These are phyloP conservation scores for Lantana camara DNA, from an alignment of 257 asterid species.

Conservation along the genomic window DNA sequence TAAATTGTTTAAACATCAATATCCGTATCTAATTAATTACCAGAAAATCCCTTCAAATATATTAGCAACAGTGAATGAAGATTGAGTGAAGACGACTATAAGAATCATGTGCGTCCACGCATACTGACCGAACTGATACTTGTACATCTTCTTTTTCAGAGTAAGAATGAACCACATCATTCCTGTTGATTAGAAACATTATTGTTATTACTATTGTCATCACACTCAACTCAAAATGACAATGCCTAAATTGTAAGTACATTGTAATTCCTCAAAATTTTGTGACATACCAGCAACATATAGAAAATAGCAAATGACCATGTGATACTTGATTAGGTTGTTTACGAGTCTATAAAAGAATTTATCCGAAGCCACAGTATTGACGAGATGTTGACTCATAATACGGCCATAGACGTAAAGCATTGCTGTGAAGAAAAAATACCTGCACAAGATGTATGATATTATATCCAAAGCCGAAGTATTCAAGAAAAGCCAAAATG, in stretches of 20 bases:
- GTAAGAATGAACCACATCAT: conserved; percentile 70
- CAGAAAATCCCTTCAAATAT: conserved; percentile 78
- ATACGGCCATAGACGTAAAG: conserved; percentile 70
- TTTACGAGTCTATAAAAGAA: conserved; percentile 55
- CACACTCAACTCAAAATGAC: too few species aligned
- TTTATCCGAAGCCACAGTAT: conserved; percentile 52
- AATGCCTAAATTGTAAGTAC: neutral
- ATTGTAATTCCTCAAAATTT: neutral
- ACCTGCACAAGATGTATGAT: conserved; percentile 51
- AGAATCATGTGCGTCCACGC: conserved; percentile 84
- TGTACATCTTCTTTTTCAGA: conserved; percentile 65
- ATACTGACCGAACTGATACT: conserved; percentile 71
- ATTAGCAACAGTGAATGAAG: conserved; percentile 70
- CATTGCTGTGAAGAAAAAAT: conserved; percentile 76
- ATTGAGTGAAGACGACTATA: conserved; percentile 66
- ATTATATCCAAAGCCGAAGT: too few species aligned
- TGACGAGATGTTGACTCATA: conserved; percentile 56
- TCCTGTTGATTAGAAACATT: conserved; percentile 34
- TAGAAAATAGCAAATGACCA: conserved; percentile 68
- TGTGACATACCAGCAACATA: conserved; percentile 60
- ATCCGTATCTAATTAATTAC: conserved; percentile 37
- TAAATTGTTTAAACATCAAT: neutral
- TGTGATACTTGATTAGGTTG: conserved; percentile 58
- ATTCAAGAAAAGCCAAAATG: too few species aligned
- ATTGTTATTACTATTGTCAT: neutral